A percentile compares a stretch with the other conserved stretches of the same genome.
Evolutionary conservation across 2,329 filamentous ascomycete genomes (phyloP).

Genomic region (Pestalotiopsis sp.): DNA sequence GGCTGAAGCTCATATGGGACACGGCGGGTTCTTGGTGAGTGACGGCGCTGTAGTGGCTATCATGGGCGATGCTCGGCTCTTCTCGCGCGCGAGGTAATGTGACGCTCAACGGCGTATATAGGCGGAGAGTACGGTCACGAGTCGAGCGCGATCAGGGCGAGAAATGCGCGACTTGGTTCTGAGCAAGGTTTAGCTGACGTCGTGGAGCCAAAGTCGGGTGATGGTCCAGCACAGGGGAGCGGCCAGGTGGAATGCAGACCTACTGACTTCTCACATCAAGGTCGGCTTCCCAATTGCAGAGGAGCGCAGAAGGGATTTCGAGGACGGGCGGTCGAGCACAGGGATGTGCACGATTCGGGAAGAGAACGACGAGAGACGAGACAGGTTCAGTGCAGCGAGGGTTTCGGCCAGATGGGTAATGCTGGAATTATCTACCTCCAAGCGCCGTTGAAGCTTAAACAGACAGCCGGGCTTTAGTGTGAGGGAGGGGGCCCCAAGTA

Average conservation of each 20-base stretch:
- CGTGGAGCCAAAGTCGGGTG: background rate
- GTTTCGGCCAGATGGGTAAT: background rate
- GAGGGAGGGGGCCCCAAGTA: background rate
- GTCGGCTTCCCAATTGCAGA: background rate
- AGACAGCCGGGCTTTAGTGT: background rate
- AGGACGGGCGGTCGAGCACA: background rate
- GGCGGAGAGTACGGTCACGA: background rate
- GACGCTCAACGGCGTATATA: background rate
- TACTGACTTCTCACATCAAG: background rate
- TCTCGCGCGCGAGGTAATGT: background rate
- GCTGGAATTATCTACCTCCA: background rate
- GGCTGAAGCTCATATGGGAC: background rate
- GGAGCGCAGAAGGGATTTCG: background rate
- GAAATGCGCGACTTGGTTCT: background rate
- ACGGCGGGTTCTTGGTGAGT: background rate
- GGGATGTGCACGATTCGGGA: background rate
- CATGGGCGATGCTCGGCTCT: background rate
- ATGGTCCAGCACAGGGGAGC: background rate
- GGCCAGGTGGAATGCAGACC: background rate
- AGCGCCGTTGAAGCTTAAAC: background rate
- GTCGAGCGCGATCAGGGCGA: background rate
- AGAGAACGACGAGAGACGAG: background rate
- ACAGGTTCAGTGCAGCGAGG: background rate
- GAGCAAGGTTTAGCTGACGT: background rate
- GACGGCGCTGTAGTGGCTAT: background rate